These are phyloP conservation scores for Cocos nucifera DNA, from an alignment of 176 grass and related monocot species.

Conservation along the genomic window DNA sequence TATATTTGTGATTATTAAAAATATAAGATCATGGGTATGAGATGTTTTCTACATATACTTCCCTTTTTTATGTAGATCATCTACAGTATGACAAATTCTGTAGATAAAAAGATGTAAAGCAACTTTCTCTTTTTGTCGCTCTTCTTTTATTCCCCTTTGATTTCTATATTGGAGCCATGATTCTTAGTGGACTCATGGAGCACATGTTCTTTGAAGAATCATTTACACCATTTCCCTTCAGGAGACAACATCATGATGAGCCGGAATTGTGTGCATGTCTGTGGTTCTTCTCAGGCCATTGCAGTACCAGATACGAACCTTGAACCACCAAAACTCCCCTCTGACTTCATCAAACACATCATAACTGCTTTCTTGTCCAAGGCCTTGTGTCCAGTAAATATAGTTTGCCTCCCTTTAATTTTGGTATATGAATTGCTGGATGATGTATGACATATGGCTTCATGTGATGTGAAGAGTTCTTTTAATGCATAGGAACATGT, in stretches of 20 bases:
- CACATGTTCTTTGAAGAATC: conserved; percentile 43
- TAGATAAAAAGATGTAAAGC: background rate
- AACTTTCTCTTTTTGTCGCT: conserved; percentile 10
- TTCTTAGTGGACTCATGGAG: conserved; percentile 33
- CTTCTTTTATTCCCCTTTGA: conserved; percentile 18
- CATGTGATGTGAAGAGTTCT: too few relatives aligned
- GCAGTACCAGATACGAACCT: conserved; percentile 19
- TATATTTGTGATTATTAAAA: too few relatives aligned
- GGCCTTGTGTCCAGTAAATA: too few relatives aligned
- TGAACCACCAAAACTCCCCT: background rate
- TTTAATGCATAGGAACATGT: too few relatives aligned
- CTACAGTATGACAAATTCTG: too few relatives aligned
- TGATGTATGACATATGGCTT: too few relatives aligned
- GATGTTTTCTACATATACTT: too few relatives aligned
- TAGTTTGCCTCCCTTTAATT: too few relatives aligned
- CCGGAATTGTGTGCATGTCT: conserved; percentile 44
- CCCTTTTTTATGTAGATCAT: too few relatives aligned
- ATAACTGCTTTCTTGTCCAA: background rate
- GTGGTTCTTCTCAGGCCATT: conserved; percentile 46
- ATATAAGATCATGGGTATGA: too few relatives aligned
- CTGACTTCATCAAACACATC: background rate
- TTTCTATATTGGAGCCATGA: background rate
- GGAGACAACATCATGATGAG: conserved; percentile 91
- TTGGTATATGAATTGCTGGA: too few relatives aligned
- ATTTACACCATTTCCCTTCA: conserved; percentile 39